These are phyloP conservation scores for Triticum monococcum DNA, from an alignment of 176 grass and related monocot genomes.

Conservation along the genomic window DNA sequence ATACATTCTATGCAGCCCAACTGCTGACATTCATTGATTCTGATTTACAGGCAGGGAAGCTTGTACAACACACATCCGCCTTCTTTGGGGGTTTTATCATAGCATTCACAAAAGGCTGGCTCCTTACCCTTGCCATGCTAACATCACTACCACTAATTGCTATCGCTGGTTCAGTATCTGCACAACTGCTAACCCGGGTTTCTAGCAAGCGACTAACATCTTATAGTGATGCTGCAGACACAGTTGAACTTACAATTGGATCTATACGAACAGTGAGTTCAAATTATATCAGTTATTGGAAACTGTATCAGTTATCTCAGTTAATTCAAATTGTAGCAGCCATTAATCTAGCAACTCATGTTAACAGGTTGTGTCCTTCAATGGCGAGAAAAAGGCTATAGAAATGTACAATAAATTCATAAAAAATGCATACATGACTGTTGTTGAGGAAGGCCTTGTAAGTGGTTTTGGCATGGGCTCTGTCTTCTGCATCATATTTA, in stretches of 20 bases:
- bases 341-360: constrained; percentile 10
- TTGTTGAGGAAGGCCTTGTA: constrained; percentile 53
- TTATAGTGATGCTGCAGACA: constrained; percentile 70
- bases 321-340: background rate
- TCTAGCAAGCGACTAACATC: constrained; percentile 55
- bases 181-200: constrained; percentile 44
- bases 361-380: constrained; percentile 71
- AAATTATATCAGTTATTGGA: constrained; percentile 14
- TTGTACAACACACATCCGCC: constrained; percentile 45
- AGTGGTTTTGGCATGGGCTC: constrained; percentile 65
- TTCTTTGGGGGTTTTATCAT: constrained; percentile 65
- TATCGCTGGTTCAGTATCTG: constrained; percentile 38
- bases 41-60: constrained; percentile 63
- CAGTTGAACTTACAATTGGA: constrained; percentile 78
- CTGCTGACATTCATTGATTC: background rate
- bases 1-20: constrained; percentile 2
- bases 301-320: background rate
- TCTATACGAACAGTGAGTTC: constrained; percentile 80
- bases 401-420: constrained; percentile 52
- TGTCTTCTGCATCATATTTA: constrained; percentile 47
- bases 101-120: constrained; percentile 77
- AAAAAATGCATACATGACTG: constrained; percentile 49
- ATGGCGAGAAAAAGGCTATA: constrained; percentile 57
- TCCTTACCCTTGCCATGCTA: constrained; percentile 74
- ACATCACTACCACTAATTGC: constrained; percentile 55